Evolutionary conservation across 2,329 filamentous ascomycete genomes (phyloP), one percentile per base, ranked within the genome.

Genomic region (Fusarium zealandicum): DNA sequence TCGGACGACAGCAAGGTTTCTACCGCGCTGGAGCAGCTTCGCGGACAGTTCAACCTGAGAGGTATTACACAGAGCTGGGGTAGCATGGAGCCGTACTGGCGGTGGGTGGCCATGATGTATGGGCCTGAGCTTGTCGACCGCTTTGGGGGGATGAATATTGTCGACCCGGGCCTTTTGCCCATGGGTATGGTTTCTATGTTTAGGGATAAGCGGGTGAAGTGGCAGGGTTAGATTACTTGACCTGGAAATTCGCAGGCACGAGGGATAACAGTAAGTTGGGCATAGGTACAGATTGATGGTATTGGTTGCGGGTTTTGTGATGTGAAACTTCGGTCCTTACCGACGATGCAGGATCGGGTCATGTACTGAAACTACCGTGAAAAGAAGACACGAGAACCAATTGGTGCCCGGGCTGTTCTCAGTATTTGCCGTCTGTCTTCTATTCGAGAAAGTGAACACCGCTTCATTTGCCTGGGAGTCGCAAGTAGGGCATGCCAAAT

Each of bases 141-240:
- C 11, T 80, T 80, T 59, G 78, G 78, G 0, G 76, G 77, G 0
- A 43, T 80, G 57, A 71, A 72, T 27, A 73, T 80, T 41, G 77
- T 80, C 1, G 76, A 80, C 22, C 67, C 72, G 2, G 77, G 75
- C 2, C 44, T 78, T 39, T 56, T 81, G 66, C 79, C 78, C 2
- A 78, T 78, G 67, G 79, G 78, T 0, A 75, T 81, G 76, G 76
- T 80, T 5, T 69, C 66, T 10, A 68, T 79, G 43, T 74, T 80
- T 31, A 72, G 74, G 52, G 71, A 78, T 37, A 78, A 73, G 67
- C 69, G 75, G 40, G 72, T 80, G 1, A 72, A 69, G 25, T 81
- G 78, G 78, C 69, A 78, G 44, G 51, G 39, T 32, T 57, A 16
- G 17, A 25, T 46, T 25, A 8, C 8, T 7, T 25, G 4, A 9